Evolutionary conservation across 805 yeast genomes (phyloP), one percentile per base, ranked within the genome.

Genomic region (Hanseniaspora guilliermondii): DNA sequence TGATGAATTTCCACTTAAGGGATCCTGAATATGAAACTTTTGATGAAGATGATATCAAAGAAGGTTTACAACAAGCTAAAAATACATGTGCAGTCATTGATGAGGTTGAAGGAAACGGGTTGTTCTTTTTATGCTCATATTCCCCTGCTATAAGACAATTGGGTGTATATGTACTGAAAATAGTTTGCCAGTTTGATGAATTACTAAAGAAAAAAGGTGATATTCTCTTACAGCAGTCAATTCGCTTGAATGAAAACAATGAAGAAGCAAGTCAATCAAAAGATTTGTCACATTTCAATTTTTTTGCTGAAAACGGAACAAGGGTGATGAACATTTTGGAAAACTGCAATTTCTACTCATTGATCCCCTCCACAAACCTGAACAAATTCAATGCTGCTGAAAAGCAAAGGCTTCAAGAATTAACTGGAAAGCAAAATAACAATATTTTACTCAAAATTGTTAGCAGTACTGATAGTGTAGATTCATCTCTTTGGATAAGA

Each of bases 401-500:
- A 66, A 73, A 83, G 47, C 77, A 80, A 19, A 70, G 97, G 38
- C 69, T 89, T 16, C 62, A 80, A 0, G 84, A 84, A 60, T 68
- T 93, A 36, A 78, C 73, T 58, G 66, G 66, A 52, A 77, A 69
- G 60, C 76, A 76, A 56, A 77, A 82, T 59, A 80, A 78, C 57
- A 85, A 84, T 25, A 75, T 87, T 2, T 68, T 94, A n/a, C 72
- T 85, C 0, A 76, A 80, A 49, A 70, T 93, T 6, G 96, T 96
- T 0, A 96, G 87, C 59, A 85, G 95, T 1, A 95, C 85, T 56
- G 85, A 89, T 62, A 97, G 97, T 1, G 89, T 93, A 9, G 98
- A 93, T 68, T 82, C 95, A 0, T 95, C 97, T 0, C 70, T 93
- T n/a, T 93, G 98, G 98, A 83, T 91, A 61, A 77, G 95, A 57